Evolutionary conservation across 202 grass and related monocot species (phyloP).

Genomic region (Panicum hallii): DNA sequence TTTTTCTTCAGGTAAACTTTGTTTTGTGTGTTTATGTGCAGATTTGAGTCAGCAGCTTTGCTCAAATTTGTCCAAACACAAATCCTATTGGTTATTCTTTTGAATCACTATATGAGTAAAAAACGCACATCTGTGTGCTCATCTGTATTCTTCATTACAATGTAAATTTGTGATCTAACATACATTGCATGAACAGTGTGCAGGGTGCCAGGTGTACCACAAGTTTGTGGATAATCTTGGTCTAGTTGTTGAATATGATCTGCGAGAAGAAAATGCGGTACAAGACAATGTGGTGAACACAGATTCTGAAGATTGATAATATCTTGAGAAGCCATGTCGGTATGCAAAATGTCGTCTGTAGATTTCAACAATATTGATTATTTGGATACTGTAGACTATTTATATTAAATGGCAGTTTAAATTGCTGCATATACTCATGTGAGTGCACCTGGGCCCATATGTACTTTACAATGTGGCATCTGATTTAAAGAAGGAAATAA

Average conservation of each 20-base stretch:
- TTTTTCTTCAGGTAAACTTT: slow-evolving; percentile 85
- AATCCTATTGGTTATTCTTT: background rate
- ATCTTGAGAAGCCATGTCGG: slow-evolving; percentile 16
- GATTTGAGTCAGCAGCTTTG: slow-evolving; percentile 21
- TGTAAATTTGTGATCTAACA: slow-evolving; percentile 39
- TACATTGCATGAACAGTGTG: slow-evolving; percentile 59
- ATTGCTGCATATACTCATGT: slow-evolving; percentile 31
- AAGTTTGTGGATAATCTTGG: slow-evolving; percentile 97
- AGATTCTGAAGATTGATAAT: slow-evolving; percentile 46
- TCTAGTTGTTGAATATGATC: slow-evolving; percentile 87
- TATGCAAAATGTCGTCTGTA: slow-evolving; percentile 37
- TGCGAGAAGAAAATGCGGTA: slow-evolving; percentile 58
- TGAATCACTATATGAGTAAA: background rate
- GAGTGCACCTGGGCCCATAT: slow-evolving; percentile 6
- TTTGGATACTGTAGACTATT: slow-evolving; percentile 22
- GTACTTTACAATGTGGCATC: slow-evolving; percentile 19
- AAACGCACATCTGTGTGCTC: background rate
- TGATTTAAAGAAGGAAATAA: background rate
- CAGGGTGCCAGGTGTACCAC: slow-evolving; percentile 88
- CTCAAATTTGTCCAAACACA: slow-evolving; percentile 22
- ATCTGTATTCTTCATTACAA: background rate
- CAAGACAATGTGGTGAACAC: slow-evolving; percentile 45
- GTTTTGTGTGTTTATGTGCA: slow-evolving; percentile 9
- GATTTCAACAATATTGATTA: slow-evolving; percentile 33
- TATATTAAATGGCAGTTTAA: slow-evolving; percentile 26